Conservation (phyloP, 139 green algal species). For the Tetradesmus obliquus region DNA sequence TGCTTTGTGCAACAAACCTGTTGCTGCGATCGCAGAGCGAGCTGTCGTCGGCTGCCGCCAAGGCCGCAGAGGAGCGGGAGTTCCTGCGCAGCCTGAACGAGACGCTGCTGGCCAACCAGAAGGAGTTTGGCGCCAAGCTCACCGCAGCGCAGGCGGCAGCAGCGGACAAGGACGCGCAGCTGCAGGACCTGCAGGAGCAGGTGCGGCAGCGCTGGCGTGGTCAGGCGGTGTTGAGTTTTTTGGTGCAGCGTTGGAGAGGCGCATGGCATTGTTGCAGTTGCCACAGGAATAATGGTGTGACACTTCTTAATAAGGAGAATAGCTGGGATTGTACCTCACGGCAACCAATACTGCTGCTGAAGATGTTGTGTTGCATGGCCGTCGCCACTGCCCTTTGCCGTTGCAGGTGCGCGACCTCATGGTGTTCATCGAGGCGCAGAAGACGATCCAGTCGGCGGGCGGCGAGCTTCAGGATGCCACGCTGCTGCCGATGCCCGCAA, state of each 20-base stretch:
- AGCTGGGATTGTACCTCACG: no score
- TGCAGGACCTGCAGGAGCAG: constrained; percentile 72
- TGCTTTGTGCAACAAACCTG: neutral
- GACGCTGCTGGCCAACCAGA: constrained; percentile 74
- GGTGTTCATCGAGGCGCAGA: constrained; percentile 83
- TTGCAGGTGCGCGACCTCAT: constrained; percentile 82
- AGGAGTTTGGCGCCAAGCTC: constrained; percentile 59
- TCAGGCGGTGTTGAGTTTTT: no score
- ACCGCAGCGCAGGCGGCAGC: constrained; percentile 47
- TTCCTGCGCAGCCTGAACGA: constrained; percentile 85
- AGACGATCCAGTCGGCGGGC: constrained; percentile 56
- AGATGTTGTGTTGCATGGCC: no score
- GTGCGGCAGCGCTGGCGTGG: constrained; percentile 30
- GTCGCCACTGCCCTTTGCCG: neutral
- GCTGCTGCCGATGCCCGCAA: constrained; percentile 49
- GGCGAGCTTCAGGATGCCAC: constrained; percentile 64
- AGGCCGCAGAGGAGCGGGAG: constrained; percentile 71
- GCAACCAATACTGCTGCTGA: no score
- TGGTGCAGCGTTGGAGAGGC: no score
- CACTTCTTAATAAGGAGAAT: no score
- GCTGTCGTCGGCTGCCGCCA: constrained; percentile 30
- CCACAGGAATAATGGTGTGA: no score
- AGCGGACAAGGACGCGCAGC: constrained; percentile 58
- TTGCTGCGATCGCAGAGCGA: constrained; percentile 54
- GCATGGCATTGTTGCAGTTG: no score